These are phyloP conservation scores for Chaetoceros tenuissimus DNA, from an alignment of 108 stramenopile species.

Conservation along the genomic window DNA sequence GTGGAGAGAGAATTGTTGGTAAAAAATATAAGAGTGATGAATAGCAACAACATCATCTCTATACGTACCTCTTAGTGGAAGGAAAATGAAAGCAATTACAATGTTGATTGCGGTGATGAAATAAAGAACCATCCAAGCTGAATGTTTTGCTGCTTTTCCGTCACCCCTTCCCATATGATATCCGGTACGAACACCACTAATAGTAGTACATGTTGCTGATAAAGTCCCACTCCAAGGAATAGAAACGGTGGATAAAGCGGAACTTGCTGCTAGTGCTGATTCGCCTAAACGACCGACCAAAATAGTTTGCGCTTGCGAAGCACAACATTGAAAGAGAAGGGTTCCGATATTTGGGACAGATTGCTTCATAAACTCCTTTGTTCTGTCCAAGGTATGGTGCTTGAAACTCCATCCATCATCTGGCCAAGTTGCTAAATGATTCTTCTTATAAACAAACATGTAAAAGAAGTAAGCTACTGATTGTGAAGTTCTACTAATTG, in stretches of 20 bases:
- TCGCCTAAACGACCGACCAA: conserved; percentile 40
- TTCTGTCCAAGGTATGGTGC: conserved; percentile 25
- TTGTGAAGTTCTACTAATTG: conserved; percentile 34
- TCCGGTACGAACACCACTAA: conserved; percentile 29
- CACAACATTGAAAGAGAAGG: conserved; percentile 25
- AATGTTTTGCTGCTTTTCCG: conserved; percentile 18
- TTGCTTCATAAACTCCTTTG: conserved; percentile 37
- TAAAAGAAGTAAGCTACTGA: conserved; percentile 29
- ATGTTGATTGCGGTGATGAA: conserved; percentile 32
- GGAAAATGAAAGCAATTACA: conserved; percentile 23
- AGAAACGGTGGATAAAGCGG: conserved; percentile 29
- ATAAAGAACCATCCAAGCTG: conserved; percentile 29
- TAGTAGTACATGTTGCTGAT: conserved; percentile 24
- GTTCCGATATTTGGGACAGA: conserved; percentile 41
- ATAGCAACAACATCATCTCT: no score
- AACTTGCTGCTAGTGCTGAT: conserved; percentile 26
- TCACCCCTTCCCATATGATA: conserved; percentile 40
- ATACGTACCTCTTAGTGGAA: no score
- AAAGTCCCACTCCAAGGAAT: conserved; percentile 43
- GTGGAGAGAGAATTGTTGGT: no score
- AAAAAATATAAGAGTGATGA: no score
- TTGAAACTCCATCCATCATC: conserved; percentile 21
- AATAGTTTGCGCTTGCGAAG: conserved; percentile 25
- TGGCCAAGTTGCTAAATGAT: conserved; percentile 33
- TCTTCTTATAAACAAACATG: conserved; percentile 37